Evolutionary conservation across 345 rosid species (phyloP), one percentile per base, ranked within the genome.

Genomic region (Fremontodendron californicum): DNA sequence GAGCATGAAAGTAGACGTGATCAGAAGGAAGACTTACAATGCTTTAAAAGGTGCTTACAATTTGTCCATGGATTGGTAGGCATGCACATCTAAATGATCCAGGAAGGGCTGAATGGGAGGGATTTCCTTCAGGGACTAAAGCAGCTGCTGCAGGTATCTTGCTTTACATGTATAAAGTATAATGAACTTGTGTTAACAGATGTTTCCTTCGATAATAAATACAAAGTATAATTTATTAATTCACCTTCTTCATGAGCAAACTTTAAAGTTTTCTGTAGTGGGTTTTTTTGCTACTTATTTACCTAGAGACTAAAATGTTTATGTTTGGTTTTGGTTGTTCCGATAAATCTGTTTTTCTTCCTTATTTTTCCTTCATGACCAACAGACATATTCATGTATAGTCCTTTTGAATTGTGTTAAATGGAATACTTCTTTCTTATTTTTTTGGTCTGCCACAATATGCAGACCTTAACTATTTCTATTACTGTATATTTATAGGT

Each of bases 71-170:
- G n/a, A n/a, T n/a, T n/a, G 64, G 58, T 84, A 96, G 99, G 67
- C 99, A 96, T 86, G 91, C 85, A 0, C 99, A 96, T 87, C 94
- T 93, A 78, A 96, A 96, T 88, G 99, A 93, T 83, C 99, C 99
- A n/a, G 97, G 98, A 75, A 91, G 94, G 86, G 77, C 88, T 81
- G 97, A 96, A 65, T 96, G 98, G 99, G 98, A 96, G 89, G 99
- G 99, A 35, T 96, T 92, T 85, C 89, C 92, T 76, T 89, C 99
- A 21, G 98, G 99, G 71, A 96, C 99, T 67, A 92, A 85, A 81
- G 99, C 99, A 66, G 98, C 99, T 77, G 97, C 97, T 78, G 99
- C 99, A 77, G 96, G 98, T 96, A 81, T 63, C 60, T 75, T 49
- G 21, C 16, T 70, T 77, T 54, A 54, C 25, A 37, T 31, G 12